These are phyloP conservation scores for Chalaropsis thielavioides DNA, from an alignment of 2,329 filamentous ascomycete genomes.

Conservation along the genomic window DNA sequence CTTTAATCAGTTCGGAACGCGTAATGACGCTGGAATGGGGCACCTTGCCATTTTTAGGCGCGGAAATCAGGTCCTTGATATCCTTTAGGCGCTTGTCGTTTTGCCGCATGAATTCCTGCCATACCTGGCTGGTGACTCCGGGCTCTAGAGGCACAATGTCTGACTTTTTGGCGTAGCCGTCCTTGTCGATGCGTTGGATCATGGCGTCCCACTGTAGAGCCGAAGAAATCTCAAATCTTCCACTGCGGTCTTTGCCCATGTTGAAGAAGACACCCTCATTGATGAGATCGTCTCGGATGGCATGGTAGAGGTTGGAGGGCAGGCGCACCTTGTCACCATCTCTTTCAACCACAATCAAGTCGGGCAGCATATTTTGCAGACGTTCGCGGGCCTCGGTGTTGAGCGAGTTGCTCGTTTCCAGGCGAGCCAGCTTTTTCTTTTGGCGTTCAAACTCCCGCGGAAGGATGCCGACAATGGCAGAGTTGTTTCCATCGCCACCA, in stretches of 20 bases:
- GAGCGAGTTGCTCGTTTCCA: conserved; percentile 12
- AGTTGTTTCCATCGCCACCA: conserved; percentile 22
- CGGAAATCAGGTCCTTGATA: conserved; percentile 23
- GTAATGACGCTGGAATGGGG: conserved; percentile 28
- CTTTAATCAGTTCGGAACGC: conserved; percentile 34
- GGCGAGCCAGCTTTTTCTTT: conserved; percentile 3
- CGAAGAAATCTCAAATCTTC: conserved; percentile 28
- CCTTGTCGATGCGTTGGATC: conserved; percentile 28
- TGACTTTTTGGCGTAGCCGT: conserved; percentile 19
- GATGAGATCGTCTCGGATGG: conserved; percentile 41
- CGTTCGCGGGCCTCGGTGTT: conserved; percentile 26
- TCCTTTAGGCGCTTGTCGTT: conserved; percentile 25
- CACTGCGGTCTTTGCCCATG: conserved; percentile 29
- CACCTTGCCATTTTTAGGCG: not conserved
- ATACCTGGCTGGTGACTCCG: conserved; percentile 24
- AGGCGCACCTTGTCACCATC: conserved; percentile 37
- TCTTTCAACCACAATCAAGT: conserved; percentile 40
- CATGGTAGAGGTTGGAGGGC: conserved; percentile 49
- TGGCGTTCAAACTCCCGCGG: conserved; percentile 24
- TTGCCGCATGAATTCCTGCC: conserved; percentile 23
- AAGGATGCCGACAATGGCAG: conserved; percentile 24
- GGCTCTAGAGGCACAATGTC: conserved; percentile 9
- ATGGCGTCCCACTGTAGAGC: conserved; percentile 36
- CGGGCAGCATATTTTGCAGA: conserved; percentile 39
- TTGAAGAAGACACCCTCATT: conserved; percentile 35